A percentile compares a stretch with the other conserved stretches of the same genome.
phyloP scores from a whole-genome alignment of 805 yeast genomes.

The Brettanomyces nanus region DNA sequence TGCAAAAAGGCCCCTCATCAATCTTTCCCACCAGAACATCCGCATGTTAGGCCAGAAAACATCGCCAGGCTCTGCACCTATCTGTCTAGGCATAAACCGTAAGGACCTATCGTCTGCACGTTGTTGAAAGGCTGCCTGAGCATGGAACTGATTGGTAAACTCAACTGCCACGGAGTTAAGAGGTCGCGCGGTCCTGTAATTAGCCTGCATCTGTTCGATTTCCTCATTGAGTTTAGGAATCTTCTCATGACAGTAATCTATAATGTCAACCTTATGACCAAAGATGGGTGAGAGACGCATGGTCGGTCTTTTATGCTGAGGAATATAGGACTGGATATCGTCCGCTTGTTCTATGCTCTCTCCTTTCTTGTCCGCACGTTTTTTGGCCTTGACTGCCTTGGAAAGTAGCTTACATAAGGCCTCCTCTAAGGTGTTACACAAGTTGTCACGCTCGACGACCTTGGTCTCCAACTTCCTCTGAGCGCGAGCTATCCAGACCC shows the following conservation, averaged over 20 bases:
- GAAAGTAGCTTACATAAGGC: constrained; percentile 53
- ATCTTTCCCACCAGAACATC: constrained; percentile 72
- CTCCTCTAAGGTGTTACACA: constrained; percentile 57
- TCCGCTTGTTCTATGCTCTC: constrained; percentile 32
- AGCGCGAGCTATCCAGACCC: constrained; percentile 74
- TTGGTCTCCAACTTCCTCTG: constrained; percentile 42
- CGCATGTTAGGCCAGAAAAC: constrained; percentile 68
- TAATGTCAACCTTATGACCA: constrained; percentile 59
- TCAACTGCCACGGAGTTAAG: constrained; percentile 77
- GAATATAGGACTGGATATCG: constrained; percentile 50
- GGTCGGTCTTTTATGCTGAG: constrained; percentile 61
- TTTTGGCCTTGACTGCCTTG: constrained; percentile 54
- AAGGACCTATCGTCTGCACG: constrained; percentile 59
- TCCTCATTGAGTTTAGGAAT: constrained; percentile 52
- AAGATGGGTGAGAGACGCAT: constrained; percentile 32
- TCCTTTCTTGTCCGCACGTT: constrained; percentile 63
- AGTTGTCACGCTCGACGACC: constrained; percentile 49
- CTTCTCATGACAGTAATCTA: constrained; percentile 46
- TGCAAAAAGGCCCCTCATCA: constrained; percentile 46
- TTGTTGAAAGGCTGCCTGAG: constrained; percentile 65
- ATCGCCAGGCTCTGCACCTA: constrained; percentile 58
- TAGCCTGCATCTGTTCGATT: constrained; percentile 45
- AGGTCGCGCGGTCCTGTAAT: constrained; percentile 41
- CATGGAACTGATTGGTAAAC: constrained; percentile 66
- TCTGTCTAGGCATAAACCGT: constrained; percentile 48